A percentile compares a stretch with the other conserved stretches of the same genome.
These are phyloP conservation scores for Mollisiaceae sp. DNA, from an alignment of 2,329 filamentous ascomycete species.

Conservation along the genomic window DNA sequence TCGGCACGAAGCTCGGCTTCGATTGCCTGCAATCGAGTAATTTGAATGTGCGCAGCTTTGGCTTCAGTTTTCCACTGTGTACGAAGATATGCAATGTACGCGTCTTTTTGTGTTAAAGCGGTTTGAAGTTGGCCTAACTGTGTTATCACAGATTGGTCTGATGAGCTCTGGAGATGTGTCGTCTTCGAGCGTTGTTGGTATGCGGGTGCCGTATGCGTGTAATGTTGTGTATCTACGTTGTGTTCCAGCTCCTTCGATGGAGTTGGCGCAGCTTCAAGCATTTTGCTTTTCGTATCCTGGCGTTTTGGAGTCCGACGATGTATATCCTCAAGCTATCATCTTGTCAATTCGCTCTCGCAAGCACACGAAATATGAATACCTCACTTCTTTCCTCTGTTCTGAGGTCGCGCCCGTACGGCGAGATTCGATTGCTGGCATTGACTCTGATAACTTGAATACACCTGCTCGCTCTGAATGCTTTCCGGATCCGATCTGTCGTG, in stretches of 20 bases:
- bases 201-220: neutral
- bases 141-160: neutral
- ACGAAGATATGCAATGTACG: constrained; percentile 10
- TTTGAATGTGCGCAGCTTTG: neutral
- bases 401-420: neutral
- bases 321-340: neutral
- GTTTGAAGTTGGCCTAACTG: neutral
- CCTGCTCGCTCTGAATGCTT: neutral
- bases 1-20: constrained; percentile 9
- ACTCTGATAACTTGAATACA: neutral
- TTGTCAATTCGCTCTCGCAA: neutral
- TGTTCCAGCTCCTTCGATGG: neutral
- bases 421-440: neutral
- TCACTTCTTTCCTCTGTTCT: neutral
- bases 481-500: neutral
- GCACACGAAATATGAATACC: neutral
- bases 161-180: neutral
- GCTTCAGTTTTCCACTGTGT: constrained; percentile 14
- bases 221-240: neutral
- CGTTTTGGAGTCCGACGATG: neutral
- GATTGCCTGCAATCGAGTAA: neutral
- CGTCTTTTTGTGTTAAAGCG: neutral
- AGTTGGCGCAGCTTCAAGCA: neutral
- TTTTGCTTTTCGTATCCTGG: neutral
- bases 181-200: neutral